These are phyloP conservation scores for Boletus pseudo-olivaceus DNA, from an alignment of 768 basidiomycete genomes.

Conservation along the genomic window DNA sequence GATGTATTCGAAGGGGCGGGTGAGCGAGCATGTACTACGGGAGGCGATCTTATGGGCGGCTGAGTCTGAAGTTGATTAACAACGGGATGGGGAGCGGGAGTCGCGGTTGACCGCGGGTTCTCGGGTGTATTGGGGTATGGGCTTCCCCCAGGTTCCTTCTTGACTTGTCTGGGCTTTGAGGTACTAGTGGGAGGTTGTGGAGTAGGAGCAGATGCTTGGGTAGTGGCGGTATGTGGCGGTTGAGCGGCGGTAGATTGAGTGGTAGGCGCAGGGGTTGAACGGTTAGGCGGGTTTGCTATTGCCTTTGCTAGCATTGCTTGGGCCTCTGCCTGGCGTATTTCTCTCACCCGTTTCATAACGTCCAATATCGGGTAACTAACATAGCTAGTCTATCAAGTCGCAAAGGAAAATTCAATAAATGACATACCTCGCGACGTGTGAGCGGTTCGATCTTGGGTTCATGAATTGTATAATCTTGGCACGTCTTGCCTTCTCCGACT, in stretches of 20 bases:
- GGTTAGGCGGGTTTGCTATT: conserved; percentile 30
- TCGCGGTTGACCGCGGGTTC: conserved; percentile 27
- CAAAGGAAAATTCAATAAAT: neutral
- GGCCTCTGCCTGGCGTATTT: conserved; percentile 25
- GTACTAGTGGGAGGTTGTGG: conserved; percentile 28
- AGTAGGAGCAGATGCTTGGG: conserved; percentile 24
- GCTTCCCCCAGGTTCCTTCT: conserved; percentile 30
- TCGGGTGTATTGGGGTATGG: conserved; percentile 29
- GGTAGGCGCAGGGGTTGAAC: conserved; percentile 26
- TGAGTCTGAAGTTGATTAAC: conserved; percentile 34
- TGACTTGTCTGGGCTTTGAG: conserved; percentile 24
- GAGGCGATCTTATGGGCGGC: conserved; percentile 27
- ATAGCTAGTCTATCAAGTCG: conserved; percentile 1
- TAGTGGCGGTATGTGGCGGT: conserved; percentile 32
- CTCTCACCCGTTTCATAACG: conserved; percentile 33
- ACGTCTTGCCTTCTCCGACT: conserved; percentile 67
- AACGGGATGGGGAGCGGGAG: conserved; percentile 30
- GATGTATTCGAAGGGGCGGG: conserved; percentile 18
- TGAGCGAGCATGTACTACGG: conserved; percentile 28
- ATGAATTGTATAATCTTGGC: conserved; percentile 77
- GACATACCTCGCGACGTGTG: conserved; percentile 48
- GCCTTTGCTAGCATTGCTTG: conserved; percentile 23
- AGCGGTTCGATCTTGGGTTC: conserved; percentile 54
- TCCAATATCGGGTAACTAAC: conserved; percentile 60
- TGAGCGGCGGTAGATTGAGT: conserved; percentile 35